Base-by-base conservation (phyloP, 768 basidiomycete species). In the Termitomyces sp. region DNA sequence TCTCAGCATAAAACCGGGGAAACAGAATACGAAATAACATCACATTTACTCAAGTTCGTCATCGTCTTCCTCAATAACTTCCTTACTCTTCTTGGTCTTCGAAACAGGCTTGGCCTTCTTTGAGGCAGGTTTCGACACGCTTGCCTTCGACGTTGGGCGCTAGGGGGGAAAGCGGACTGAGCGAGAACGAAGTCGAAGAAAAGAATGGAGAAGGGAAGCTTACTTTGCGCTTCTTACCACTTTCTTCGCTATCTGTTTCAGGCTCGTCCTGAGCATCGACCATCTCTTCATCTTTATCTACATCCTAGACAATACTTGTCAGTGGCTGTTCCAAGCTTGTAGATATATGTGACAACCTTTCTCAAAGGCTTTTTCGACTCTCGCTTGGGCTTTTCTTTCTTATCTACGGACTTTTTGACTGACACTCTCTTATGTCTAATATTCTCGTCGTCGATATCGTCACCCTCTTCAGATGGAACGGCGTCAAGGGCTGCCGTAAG, bases 211-310 rank as follows among this genome's bases (percentile, higher is more conserved):
- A 26, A 26, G 8, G 24, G 10, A 26, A 39, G 10, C 16, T 41
- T 63, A 85, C 88, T 84, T 90, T 88, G 72, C 87, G 85, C 73
- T 91, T 92, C 76, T 85, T 88, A 64, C 71, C 72, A 55, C 66
- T 67, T 68, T 69, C 62, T 2, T 76, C 75, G 12, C 82, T 80
- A 14, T 77, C 80, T 12, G 76, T 76, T 12, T 76, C 79, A n/a
- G 67, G 76, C 16, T 73, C 78, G 7, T 70, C 69, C 26, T 76
- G 71, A 1, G 70, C 68, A 20, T 72, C 72, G 27, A 59, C 69
- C 71, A 77, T 76, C 53, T 78, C 58, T 66, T 77, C 65, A 75
- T 79, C 76, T 12, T 75, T 77, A n/a, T 68, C 68, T 37, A 59
- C 67, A 52, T 63, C 64, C 61, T 67, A 39, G 74, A 29, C 72